Conservation (phyloP, 2,329 filamentous ascomycete species). For the Coniochaeta ligniaria region DNA sequence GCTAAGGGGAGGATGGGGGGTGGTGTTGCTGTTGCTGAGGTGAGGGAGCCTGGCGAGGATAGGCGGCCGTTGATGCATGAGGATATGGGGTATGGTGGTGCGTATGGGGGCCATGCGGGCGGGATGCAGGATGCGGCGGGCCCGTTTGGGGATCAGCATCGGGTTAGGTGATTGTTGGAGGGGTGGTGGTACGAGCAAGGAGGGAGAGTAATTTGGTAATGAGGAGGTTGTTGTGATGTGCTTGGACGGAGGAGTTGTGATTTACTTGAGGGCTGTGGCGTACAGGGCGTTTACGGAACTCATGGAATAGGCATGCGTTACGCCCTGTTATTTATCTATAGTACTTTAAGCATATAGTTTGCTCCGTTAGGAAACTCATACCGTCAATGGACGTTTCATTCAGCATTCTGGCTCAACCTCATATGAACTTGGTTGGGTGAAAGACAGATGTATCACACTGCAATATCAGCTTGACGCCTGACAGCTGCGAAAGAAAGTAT, state of each 20-base stretch:
- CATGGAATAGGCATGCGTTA: neutral
- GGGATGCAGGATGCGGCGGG: neutral
- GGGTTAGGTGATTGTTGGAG: neutral
- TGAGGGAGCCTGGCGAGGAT: neutral
- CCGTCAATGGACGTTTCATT: neutral
- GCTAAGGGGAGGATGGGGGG: constrained; percentile 18
- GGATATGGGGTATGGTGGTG: neutral
- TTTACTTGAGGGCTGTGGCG: neutral
- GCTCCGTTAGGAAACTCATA: neutral
- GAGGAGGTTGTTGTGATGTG: neutral
- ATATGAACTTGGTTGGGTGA: neutral
- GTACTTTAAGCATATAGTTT: neutral
- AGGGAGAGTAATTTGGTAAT: neutral
- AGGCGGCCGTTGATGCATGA: constrained; percentile 16
- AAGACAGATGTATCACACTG: neutral
- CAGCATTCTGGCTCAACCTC: too few species aligned
- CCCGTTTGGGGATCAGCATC: constrained; percentile 2
- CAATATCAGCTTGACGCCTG: neutral
- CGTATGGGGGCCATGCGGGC: neutral
- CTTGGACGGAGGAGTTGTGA: neutral
- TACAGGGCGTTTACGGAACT: neutral
- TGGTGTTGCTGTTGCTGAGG: neutral
- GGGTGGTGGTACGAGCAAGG: neutral
- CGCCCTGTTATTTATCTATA: neutral
- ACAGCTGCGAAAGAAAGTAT: neutral